Base-by-base conservation (phyloP, 129 eudicot genomes). In the Apium graveolens region DNA sequence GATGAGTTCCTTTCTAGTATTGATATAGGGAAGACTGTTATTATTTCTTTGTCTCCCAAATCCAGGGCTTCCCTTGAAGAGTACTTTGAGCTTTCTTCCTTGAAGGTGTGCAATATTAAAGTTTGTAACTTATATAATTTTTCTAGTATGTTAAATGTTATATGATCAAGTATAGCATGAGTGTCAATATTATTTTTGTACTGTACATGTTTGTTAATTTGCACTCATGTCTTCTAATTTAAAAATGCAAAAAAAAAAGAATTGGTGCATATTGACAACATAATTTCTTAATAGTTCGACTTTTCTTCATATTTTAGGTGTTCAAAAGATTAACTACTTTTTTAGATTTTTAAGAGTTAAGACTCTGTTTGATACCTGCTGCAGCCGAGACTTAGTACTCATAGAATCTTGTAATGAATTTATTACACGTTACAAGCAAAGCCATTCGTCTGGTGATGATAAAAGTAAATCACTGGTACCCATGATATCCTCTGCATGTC, bases 341-440 rank as follows among this genome's bases (percentile, higher is more conserved):
- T 92, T 96, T 45, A 96, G 92, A 89, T 92, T 96, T 13, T 75
- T 92, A 84, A 97, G 99, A 81, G 99, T 92, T 66, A 89, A 86
- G 81, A 86, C 96, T 2, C 73, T 96, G 37, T 96, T 82, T 85
- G 99, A 96, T 82, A 96, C 99, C 74, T 90, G 97, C 83, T 86
- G 95, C 83, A 92, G 99, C 79, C 82, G 97, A 86, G 99, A 96
- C 81, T 80, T 96, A 65, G 57, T 94, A 55, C 95, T 96, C 75
- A 81, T 90, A 37, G 99, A 96, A 87, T 91, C 99, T 31, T 96
- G 99, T 84, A 87, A 96, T 71, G 99, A 96, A 75, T 96, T 96
- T 75, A 74, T 92, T 80, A 55, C 85, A 35, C 96, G 99, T 0
- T 96, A 92, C 83, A 92, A 85, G 79, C 89, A 88, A 83, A 83